phyloP scores from a whole-genome alignment of 495 filamentous ascomycete genomes.

The Talaromyces thailandensis region DNA sequence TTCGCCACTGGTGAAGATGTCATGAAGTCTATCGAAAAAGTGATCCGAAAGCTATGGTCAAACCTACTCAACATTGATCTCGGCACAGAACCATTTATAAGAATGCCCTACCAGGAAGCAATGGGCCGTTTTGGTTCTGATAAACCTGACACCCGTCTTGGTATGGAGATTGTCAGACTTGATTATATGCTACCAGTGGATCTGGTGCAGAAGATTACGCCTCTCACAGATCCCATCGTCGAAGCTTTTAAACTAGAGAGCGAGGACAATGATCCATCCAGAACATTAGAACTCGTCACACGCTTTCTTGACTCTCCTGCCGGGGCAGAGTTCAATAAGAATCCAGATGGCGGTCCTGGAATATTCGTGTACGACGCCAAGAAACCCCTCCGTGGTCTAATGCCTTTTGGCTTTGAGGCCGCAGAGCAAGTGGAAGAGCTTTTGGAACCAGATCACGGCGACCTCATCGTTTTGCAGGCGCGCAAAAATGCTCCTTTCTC shows the following conservation, averaged over 20 bases:
- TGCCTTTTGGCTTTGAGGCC: constrained; percentile 66
- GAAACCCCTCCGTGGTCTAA: constrained; percentile 64
- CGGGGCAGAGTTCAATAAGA: constrained; percentile 48
- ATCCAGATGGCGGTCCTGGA: constrained; percentile 62
- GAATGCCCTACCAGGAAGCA: constrained; percentile 63
- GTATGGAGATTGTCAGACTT: constrained; percentile 51
- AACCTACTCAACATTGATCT: constrained; percentile 31
- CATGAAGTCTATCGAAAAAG: constrained; percentile 55
- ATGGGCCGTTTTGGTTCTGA: constrained; percentile 81
- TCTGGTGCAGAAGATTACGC: constrained; percentile 63
- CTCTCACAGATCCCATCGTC: constrained; percentile 51
- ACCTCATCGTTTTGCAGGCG: constrained; percentile 73
- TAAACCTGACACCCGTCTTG: constrained; percentile 77
- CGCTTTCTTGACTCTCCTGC: constrained; percentile 61
- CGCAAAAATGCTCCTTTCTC: constrained; percentile 51
- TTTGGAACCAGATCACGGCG: constrained; percentile 53
- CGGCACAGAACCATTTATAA: constrained; percentile 40
- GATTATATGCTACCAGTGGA: constrained; percentile 54
- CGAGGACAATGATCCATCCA: constrained; percentile 32
- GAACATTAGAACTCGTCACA: constrained; percentile 50
- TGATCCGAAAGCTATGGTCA: constrained; percentile 53
- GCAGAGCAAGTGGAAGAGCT: constrained; percentile 47
- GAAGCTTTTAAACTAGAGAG: constrained; percentile 60
- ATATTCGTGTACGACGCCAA: constrained; percentile 63
- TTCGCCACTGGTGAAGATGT: constrained; percentile 70